Evolutionary conservation across 371 early-diverging fungal genomes (phyloP), one percentile per base, ranked within the genome.

Genomic region (Rhizopus sp.): DNA sequence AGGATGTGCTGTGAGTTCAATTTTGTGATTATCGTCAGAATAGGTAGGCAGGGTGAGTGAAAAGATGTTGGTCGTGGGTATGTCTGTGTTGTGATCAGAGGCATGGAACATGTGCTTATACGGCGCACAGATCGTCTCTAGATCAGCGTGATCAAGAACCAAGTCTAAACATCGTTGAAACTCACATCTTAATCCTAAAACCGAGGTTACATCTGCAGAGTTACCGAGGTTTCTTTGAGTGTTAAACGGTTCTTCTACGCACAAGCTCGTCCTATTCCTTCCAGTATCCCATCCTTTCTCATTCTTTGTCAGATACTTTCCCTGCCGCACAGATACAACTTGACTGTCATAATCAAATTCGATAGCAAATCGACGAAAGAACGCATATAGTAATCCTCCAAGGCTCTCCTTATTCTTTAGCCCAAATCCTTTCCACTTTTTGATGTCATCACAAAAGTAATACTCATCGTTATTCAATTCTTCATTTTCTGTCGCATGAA

Each of bases 171-270:
- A 91, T 9, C 95, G 79, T 49, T 82, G 73, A 63, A 94, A 90
- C 68, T 96, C 96, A 12, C 71, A 59, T 39, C 83, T 69, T 47
- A 96, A 62, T 1, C 94, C 95, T 33, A 77, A 75, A 0, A 93
- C 88, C 10, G 90, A 85, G 0, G 81, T 72, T 34, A 71, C 80
- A 70, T 95, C 94, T 1, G 93, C 94, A 12, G 92, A 90, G 60
- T 96, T 94, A 0, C 93, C 95, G 3, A 96, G 75, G 58, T 96
- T 96, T 39, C 94, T 80, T 40, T 82, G 72, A 0, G 87, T 83
- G 59, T 89, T 87, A 63, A 96, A 92, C 1, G 95, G 95, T 64
- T 94, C 94, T 63, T 96, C 95, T n/a, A 95, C 84, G 66, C 95
- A 92, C 15, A 95, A 72, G 37, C 88, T 75, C 52, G 82, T 69